A percentile compares a stretch with the other conserved stretches of the same genome.
phyloP scores from a whole-genome alignment of 257 asterid species.

The Voacanga thouarsii region DNA sequence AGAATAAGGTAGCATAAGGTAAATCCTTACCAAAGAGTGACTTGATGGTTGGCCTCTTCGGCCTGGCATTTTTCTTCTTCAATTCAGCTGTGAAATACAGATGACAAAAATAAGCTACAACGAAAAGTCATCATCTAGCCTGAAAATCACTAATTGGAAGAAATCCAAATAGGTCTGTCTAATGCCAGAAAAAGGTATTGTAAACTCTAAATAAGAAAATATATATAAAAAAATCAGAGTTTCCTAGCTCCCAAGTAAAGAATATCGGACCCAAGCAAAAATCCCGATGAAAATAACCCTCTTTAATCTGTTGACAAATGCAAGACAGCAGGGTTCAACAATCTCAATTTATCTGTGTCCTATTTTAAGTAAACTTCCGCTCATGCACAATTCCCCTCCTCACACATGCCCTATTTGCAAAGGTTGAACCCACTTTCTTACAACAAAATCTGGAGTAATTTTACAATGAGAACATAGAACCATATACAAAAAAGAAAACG shows the following conservation, averaged over 20 bases:
- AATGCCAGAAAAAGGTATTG: neutral
- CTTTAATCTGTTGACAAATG: neutral
- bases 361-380: neutral
- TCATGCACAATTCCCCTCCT: neutral
- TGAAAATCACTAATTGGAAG: neutral
- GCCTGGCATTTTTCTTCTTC: slow-evolving; percentile 73
- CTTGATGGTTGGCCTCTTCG: slow-evolving; percentile 85
- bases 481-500: neutral
- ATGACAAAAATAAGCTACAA: slow-evolving; percentile 19
- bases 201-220: neutral
- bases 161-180: neutral
- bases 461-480: neutral
- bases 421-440: neutral
- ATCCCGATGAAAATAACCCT: neutral
- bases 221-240: neutral
- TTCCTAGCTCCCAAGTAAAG: neutral
- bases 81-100: slow-evolving; percentile 63
- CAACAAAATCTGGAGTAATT: neutral
- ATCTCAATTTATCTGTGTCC: neutral
- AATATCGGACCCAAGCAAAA: neutral
- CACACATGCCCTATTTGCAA: neutral
- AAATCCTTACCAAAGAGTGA: slow-evolving; percentile 71
- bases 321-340: neutral
- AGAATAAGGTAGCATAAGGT: neutral
- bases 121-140: neutral